Evolutionary conservation across 2,329 filamentous ascomycete species (phyloP).

Genomic region (Alternaria hordeiaustralica): DNA sequence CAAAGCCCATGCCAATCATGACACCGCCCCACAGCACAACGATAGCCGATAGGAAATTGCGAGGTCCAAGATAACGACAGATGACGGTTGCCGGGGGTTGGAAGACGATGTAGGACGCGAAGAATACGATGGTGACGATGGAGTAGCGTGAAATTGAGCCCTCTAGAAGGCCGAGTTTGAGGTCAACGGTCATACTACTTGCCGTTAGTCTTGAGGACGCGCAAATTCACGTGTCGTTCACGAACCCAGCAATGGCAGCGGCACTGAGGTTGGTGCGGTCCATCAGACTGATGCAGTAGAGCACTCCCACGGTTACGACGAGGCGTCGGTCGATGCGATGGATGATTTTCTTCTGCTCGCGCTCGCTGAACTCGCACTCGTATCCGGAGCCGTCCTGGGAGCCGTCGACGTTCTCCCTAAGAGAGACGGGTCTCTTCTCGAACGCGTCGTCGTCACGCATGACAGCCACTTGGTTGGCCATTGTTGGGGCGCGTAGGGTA

Average conservation of each 20-base stretch:
- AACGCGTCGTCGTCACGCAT: slow-evolving; percentile 31
- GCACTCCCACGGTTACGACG: slow-evolving; percentile 57
- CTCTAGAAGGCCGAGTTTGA: slow-evolving; percentile 38
- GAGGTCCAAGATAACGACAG: slow-evolving; percentile 50
- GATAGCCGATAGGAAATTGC: slow-evolving; percentile 45
- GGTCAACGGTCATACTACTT: slow-evolving; percentile 49
- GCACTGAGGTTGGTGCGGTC: slow-evolving; percentile 79
- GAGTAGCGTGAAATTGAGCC: slow-evolving; percentile 50
- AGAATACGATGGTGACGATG: slow-evolving; percentile 65
- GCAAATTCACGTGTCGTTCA: not conserved
- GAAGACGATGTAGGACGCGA: slow-evolving; percentile 53
- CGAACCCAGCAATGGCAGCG: slow-evolving; percentile 72
- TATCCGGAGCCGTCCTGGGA: slow-evolving; percentile 29
- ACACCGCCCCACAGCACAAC: slow-evolving; percentile 51
- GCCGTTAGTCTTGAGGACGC: slow-evolving; percentile 25
- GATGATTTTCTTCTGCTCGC: slow-evolving; percentile 72
- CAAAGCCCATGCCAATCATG: slow-evolving; percentile 55
- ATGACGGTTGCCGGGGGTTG: slow-evolving; percentile 52
- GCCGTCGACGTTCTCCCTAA: slow-evolving; percentile 35
- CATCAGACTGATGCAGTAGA: slow-evolving; percentile 80
- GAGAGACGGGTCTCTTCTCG: slow-evolving; percentile 29
- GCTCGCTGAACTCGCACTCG: slow-evolving; percentile 58
- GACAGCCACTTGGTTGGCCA: slow-evolving; percentile 11
- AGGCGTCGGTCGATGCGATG: slow-evolving; percentile 68
- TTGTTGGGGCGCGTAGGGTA: slow-evolving; percentile 1